Evolutionary conservation across 495 filamentous ascomycete genomes (phyloP).

Genomic region (Penicillium cinerascens): DNA sequence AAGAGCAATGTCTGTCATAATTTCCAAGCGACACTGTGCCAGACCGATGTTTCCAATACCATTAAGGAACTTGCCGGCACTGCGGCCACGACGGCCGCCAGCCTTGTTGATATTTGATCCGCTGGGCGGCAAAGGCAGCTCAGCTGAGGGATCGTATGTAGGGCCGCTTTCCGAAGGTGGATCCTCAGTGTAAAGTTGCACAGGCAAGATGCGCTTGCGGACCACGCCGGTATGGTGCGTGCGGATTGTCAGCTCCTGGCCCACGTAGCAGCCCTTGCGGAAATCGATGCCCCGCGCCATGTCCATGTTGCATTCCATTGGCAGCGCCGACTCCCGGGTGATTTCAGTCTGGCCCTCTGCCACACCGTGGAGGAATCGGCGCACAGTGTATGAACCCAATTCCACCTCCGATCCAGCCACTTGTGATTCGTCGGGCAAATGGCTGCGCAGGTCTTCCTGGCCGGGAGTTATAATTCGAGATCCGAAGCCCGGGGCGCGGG

Average conservation of each 20-base stretch:
- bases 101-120: constrained; percentile 46
- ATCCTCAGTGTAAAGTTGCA: constrained; percentile 60
- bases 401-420: constrained; percentile 34
- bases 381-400: constrained; percentile 56
- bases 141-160: constrained; percentile 47
- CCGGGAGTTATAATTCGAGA: constrained; percentile 51
- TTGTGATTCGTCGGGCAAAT: constrained; percentile 36
- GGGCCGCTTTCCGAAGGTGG: constrained; percentile 41
- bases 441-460: constrained; percentile 33
- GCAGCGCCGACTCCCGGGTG: constrained; percentile 61
- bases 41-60: constrained; percentile 83
- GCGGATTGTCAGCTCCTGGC: constrained; percentile 92
- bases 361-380: constrained; percentile 73
- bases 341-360: constrained; percentile 84
- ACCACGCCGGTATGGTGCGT: constrained; percentile 93
- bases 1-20: constrained; percentile 73
- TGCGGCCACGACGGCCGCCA: constrained; percentile 54
- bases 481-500: constrained; percentile 67
- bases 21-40: constrained; percentile 82
- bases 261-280: constrained; percentile 93
- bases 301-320: constrained; percentile 83
- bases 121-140: constrained; percentile 23
- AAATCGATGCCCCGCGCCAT: constrained; percentile 81
- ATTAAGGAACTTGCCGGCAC: constrained; percentile 70
- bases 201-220: constrained; percentile 83